Conservation (phyloP, 2,329 filamentous ascomycete species). For the Epichloe coenophiala region DNA sequence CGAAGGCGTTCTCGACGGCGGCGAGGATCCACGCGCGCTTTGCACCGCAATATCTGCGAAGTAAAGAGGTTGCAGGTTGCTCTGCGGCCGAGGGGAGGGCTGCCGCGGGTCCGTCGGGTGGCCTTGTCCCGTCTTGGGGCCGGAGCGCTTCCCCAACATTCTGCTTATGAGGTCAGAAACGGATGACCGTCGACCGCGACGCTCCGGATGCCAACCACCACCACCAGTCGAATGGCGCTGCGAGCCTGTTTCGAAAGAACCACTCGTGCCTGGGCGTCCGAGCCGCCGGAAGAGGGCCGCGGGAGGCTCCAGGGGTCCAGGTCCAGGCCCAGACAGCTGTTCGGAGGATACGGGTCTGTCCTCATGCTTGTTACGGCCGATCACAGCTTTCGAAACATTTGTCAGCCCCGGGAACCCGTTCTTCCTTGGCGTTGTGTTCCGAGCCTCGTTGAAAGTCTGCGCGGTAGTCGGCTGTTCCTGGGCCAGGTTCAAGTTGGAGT, state of each 20-base stretch:
- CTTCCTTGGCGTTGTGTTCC: slow-evolving; percentile 17
- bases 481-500: slow-evolving; percentile 12
- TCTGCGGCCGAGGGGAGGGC: not conserved
- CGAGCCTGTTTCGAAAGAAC: slow-evolving; percentile 9
- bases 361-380: not conserved
- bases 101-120: not conserved
- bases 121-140: slow-evolving; percentile 7
- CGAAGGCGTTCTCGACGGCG: not conserved
- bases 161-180: slow-evolving; percentile 17
- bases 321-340: slow-evolving; percentile 3
- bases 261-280: slow-evolving; percentile 13
- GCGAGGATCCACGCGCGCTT: not conserved
- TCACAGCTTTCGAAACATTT: slow-evolving; percentile 12
- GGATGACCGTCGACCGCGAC: slow-evolving; percentile 16
- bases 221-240: slow-evolving; percentile 5
- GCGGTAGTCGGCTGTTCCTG: not conserved
- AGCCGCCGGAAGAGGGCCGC: slow-evolving; percentile 5
- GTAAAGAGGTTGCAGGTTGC: not conserved
- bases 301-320: not conserved
- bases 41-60: not conserved
- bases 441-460: not conserved
- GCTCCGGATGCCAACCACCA: slow-evolving; percentile 5
- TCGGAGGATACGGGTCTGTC: not conserved
- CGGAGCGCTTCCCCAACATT: slow-evolving; percentile 14
- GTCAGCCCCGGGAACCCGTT: slow-evolving; percentile 32